phyloP scores from a whole-genome alignment of 768 basidiomycete species.

The Boletus eberwhitei region DNA sequence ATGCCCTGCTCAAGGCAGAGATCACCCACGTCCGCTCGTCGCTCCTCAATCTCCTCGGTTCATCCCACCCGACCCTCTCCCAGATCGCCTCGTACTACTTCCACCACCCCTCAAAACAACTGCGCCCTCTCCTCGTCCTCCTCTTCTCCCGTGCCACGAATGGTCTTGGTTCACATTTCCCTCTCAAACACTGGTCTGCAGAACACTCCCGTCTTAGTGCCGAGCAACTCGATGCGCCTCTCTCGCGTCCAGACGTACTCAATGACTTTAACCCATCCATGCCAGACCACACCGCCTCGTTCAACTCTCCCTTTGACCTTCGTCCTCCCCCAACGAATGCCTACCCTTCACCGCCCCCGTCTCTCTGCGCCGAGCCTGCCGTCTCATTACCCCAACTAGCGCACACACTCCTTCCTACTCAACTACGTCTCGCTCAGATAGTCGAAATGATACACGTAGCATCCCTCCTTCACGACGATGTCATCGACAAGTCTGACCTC shows the following conservation, averaged over 20 bases:
- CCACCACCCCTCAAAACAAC: slow-evolving; percentile 81
- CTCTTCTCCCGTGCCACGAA: slow-evolving; percentile 92
- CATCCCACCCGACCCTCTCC: slow-evolving; percentile 83
- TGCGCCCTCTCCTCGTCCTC: slow-evolving; percentile 85
- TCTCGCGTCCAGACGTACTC: slow-evolving; percentile 75
- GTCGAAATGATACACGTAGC: slow-evolving; percentile 99
- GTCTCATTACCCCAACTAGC: slow-evolving; percentile 32
- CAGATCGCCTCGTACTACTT: slow-evolving; percentile 94
- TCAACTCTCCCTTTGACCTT: slow-evolving; percentile 55
- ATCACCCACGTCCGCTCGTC: slow-evolving; percentile 66
- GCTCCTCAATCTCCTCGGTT: slow-evolving; percentile 76
- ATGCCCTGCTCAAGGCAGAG: slow-evolving; percentile 67
- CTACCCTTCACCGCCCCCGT: slow-evolving; percentile 27
- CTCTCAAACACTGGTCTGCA: slow-evolving; percentile 57
- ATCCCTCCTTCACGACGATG: slow-evolving; percentile 88
- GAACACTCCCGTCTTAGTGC: slow-evolving; percentile 53
- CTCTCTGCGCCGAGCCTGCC: slow-evolving; percentile 17
- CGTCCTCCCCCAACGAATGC: slow-evolving; percentile 29
- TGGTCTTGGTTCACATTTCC: slow-evolving; percentile 71
- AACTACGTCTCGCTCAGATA: slow-evolving; percentile 90
- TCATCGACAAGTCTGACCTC: slow-evolving; percentile 70
- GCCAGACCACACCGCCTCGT: slow-evolving; percentile 73
- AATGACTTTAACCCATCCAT: slow-evolving; percentile 90
- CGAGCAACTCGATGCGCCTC: slow-evolving; percentile 72
- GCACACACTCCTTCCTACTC: slow-evolving; percentile 65